Base-by-base conservation (phyloP, 2,329 filamentous ascomycete genomes). In the Pseudogymnoascus sp. region DNA sequence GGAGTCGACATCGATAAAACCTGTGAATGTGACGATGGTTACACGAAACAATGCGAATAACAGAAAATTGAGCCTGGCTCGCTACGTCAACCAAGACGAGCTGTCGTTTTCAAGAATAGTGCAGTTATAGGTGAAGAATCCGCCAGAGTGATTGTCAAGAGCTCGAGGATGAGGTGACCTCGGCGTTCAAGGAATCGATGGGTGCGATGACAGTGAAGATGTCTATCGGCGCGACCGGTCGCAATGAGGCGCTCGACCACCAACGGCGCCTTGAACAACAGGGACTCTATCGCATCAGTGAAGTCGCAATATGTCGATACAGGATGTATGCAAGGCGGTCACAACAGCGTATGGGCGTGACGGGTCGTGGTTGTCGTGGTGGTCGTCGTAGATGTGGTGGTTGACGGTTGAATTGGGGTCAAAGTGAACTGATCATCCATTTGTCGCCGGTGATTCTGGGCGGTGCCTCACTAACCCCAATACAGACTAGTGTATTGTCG, bases 1-100 rank as follows among this genome's bases (percentile, higher is more conserved):
- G 59, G 38, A 42, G 59, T 42, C 59, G 59, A 60, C 59, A 60
- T 60, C 36, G 59, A 60, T 56, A 56, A 56, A 56, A 21, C 28
- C 49, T 56, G 49, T 56, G 49, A 56, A 56, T 56, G 49, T 56
- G 49, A 56, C n/a, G 49, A 56, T 34, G 49, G 49, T 56, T 56
- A 56, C 49, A 56, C 28, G 28, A 56, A 56, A 56, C 49, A 56
- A 34, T 56, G 49, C 49, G 49, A 56, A 56, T 34, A 34, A 34
- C 49, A 7, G 49, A 34, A 34, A 56, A 56, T 21, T 34, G 49
- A 56, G 49, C 49, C 28, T 34, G 49, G 49, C 28, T 56, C 9
- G 49, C 49, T 56, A 56, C 49, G 49, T 56, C 49, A 56, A 14
- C 49, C 49, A 56, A 56, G 49, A 34, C 49, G 49, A 56, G 28